Conservation (phyloP, 1,139 yeast genomes). For the Kodamaea sp. region DNA sequence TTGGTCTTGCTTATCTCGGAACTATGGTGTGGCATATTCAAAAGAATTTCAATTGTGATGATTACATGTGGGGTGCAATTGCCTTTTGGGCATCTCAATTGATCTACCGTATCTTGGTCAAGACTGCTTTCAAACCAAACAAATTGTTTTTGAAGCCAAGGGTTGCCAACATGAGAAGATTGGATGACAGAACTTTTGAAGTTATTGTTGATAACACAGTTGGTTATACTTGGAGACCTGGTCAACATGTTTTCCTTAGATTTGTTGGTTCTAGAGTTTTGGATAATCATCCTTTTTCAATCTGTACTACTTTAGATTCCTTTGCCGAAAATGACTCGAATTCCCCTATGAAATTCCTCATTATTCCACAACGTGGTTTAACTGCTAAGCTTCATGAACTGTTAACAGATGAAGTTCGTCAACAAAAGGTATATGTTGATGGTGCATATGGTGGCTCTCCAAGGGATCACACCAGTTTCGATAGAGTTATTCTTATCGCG, state of each 20-base stretch:
- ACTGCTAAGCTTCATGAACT: constrained; percentile 34
- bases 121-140: constrained; percentile 48
- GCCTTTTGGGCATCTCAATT: constrained; percentile 56
- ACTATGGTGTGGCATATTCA: constrained; percentile 51
- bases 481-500: constrained; percentile 41
- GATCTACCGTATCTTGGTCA: constrained; percentile 47
- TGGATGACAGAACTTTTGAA: constrained; percentile 37
- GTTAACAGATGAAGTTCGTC: constrained; percentile 18
- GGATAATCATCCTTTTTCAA: constrained; percentile 64
- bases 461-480: constrained; percentile 49
- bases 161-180: constrained; percentile 32
- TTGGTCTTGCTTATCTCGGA: constrained; percentile 53
- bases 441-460: constrained; percentile 65
- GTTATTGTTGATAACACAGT: constrained; percentile 36
- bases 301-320: constrained; percentile 35
- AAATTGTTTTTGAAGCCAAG: constrained; percentile 46
- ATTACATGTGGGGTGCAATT: constrained; percentile 54
- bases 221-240: constrained; percentile 51
- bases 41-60: constrained; percentile 35
- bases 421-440: constrained; percentile 44
- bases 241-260: constrained; percentile 58
- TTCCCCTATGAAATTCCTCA: constrained; percentile 43
- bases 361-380: constrained; percentile 51
- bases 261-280: constrained; percentile 43
- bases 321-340: constrained; percentile 13